Conservation (phyloP, 257 asterid species). For the Ilex aquifolium region DNA sequence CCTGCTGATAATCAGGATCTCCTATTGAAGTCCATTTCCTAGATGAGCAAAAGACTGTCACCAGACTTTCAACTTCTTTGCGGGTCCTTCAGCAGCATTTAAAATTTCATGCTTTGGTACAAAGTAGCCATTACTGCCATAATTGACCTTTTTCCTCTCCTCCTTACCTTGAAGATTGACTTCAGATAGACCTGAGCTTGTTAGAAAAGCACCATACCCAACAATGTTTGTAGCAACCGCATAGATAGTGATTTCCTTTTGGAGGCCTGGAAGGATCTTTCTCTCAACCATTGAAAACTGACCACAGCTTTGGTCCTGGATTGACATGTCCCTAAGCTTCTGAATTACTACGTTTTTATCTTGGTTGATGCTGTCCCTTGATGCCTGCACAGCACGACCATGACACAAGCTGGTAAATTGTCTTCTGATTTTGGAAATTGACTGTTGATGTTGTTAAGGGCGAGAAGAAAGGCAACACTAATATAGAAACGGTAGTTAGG, state of each 20-base stretch:
- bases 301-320: conserved; percentile 14
- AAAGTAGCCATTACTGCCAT: conserved; percentile 4
- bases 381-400: conserved; percentile 8
- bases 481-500: too few species aligned
- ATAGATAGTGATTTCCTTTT: conserved; percentile 14
- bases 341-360: conserved; percentile 11
- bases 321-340: conserved; percentile 15
- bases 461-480: too few species aligned
- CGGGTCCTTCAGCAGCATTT: conserved; percentile 2
- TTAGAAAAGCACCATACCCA: conserved; percentile 6
- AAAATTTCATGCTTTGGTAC: background rate
- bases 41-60: background rate
- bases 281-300: conserved; percentile 18
- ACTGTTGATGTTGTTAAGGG: too few species aligned
- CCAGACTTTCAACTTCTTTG: conserved; percentile 20
- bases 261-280: conserved; percentile 10
- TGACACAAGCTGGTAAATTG: background rate
- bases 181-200: background rate
- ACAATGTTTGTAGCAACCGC: conserved; percentile 19
- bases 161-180: background rate
- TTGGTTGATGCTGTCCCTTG: conserved; percentile 5
- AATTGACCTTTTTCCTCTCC: conserved; percentile 2
- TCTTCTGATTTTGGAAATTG: too few species aligned
- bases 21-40: too few species aligned
- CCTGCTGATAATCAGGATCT: too few species aligned